Conservation (phyloP, 2,329 filamentous ascomycete genomes). For the Botryotinia calthae region DNA sequence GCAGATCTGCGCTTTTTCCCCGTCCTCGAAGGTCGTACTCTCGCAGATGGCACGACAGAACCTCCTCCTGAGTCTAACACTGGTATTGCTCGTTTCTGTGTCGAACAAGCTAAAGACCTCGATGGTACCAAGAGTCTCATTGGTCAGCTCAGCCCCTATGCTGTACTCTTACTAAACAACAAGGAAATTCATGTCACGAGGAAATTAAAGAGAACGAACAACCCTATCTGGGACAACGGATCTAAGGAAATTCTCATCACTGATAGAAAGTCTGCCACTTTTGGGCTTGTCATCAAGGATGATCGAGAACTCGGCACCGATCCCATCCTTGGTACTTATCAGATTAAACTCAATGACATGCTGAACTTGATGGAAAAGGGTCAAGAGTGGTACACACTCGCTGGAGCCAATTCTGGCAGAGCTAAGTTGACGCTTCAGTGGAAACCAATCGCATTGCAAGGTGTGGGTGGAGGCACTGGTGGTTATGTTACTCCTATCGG, state of each 20-base stretch:
- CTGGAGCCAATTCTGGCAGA: constrained; percentile 76
- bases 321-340: constrained; percentile 84
- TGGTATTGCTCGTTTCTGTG: constrained; percentile 87
- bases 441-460: constrained; percentile 89
- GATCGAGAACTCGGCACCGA: constrained; percentile 83
- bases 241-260: constrained; percentile 94
- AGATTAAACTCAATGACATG: constrained; percentile 94
- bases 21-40: constrained; percentile 69
- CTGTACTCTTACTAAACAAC: constrained; percentile 81
- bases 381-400: constrained; percentile 92
- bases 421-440: constrained; percentile 90
- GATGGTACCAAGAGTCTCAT: constrained; percentile 90
- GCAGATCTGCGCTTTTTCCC: constrained; percentile 94
- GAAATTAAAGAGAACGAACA: constrained; percentile 95
- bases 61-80: constrained; percentile 87
- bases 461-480: constrained; percentile 71
- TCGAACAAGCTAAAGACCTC: constrained; percentile 95
- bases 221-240: constrained; percentile 91
- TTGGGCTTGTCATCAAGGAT: constrained; percentile 93
- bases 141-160: constrained; percentile 88
- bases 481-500: constrained; percentile 93
- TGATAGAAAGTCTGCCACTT: constrained; percentile 82
- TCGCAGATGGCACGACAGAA: constrained; percentile 73
- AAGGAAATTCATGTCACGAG: constrained; percentile 87
- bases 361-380: constrained; percentile 86